Evolutionary conservation across 495 filamentous ascomycete species (phyloP), one percentile per base, ranked within the genome.

Genomic region (Daldinia grandis): DNA sequence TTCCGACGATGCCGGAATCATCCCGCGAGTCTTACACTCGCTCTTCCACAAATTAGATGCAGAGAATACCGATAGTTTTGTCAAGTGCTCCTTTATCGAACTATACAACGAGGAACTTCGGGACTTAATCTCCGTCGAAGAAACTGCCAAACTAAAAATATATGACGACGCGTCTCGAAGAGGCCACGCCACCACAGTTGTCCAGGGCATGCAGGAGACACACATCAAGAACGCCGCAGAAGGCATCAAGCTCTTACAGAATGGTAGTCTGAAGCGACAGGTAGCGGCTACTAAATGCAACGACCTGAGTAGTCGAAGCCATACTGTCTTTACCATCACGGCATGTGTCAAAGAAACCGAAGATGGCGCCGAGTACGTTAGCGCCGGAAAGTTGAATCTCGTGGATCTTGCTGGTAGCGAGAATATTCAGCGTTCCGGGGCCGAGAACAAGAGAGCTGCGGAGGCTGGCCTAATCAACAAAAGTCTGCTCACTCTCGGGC

Each of bases 221-320:
- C 93, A 94, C 74, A 96, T 99, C 74, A 91, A 92, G 75, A 92
- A 83, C 57, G 95, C 96, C 1, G 81, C 87, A 12, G 89, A 93
- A 21, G 95, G 95, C 51, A 92, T 98, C 76, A 90, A 91, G 74
- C 83, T 97, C 47, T 86, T 99, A n/a, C 93, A 94, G 63, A 84
- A 90, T 50, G 95, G 95, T 40, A 97, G 93, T 76, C 85, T 96
- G 76, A 96, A 92, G 76, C 91, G 95, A 17, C 95, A 98, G 77
- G 96, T 98, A 38, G 96, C 95, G 1, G 94, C 95, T 6, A 99
- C 95, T 3, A 98, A 98, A 77, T 99, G 95, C 83, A 99, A 99
- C 76, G 96, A 99, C 74, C 86, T 98, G 21, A 97, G 93, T 81
- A 96, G 92, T 64, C 89, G 95, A 76, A 97, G 94, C 80, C 95